These are phyloP conservation scores for Candida montana DNA, from an alignment of 805 yeast species.

Conservation along the genomic window DNA sequence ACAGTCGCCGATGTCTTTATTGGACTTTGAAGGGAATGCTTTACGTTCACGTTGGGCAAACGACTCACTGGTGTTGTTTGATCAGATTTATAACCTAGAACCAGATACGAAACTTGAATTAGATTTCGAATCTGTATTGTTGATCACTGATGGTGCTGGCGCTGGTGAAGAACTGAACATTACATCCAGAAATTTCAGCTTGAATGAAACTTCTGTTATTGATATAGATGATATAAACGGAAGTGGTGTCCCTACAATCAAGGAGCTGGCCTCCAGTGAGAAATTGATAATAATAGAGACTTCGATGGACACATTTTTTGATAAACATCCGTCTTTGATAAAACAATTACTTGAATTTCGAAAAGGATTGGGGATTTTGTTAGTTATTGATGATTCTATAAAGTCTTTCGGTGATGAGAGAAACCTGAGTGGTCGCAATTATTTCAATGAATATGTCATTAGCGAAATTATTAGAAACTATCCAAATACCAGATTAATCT, in stretches of 20 bases:
- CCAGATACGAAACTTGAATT: not conserved
- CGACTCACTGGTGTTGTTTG: no score
- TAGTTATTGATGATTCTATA: not conserved
- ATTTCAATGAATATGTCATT: no score
- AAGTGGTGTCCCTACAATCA: no score
- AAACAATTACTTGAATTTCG: not conserved
- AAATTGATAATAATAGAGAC: not conserved
- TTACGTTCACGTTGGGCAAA: no score
- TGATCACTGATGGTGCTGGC: not conserved
- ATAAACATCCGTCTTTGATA: not conserved
- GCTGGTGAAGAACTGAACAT: no score
- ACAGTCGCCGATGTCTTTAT: no score
- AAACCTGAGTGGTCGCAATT: not conserved
- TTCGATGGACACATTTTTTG: not conserved
- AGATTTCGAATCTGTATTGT: not conserved
- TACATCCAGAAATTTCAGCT: not conserved
- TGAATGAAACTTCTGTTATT: no score
- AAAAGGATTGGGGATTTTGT: not conserved
- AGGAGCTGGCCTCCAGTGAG: not conserved
- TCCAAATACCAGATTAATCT: not conserved
- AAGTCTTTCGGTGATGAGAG: not conserved
- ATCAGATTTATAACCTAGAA: no score
- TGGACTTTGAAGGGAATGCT: no score
- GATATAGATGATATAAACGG: no score
- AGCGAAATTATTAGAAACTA: not conserved